Evolutionary conservation across 495 filamentous ascomycete species (phyloP).

Genomic region (Talaromyces adpressus): DNA sequence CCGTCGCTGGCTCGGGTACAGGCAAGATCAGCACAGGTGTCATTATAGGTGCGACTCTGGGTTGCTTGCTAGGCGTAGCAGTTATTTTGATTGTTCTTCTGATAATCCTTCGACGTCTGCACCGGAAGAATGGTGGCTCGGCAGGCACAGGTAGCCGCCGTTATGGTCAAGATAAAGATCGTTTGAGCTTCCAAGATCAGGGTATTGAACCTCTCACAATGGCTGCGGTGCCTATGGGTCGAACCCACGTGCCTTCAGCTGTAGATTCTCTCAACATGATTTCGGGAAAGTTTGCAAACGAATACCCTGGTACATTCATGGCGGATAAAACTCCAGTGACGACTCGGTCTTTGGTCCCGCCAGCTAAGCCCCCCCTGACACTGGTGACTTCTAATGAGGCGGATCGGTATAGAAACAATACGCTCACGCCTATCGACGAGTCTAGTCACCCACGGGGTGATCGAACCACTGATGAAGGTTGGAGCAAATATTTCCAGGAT

Average conservation of each 20-base stretch:
- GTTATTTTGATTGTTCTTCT: slow-evolving; percentile 62
- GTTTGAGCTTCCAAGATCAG: slow-evolving; percentile 58
- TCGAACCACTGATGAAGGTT: slow-evolving; percentile 49
- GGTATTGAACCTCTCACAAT: slow-evolving; percentile 46
- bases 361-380: neutral
- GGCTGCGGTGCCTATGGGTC: slow-evolving; percentile 37
- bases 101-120: slow-evolving; percentile 57
- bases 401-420: neutral
- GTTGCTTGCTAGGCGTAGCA: slow-evolving; percentile 65
- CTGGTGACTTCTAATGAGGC: neutral
- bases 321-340: slow-evolving; percentile 14
- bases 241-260: slow-evolving; percentile 37
- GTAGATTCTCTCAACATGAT: slow-evolving; percentile 37
- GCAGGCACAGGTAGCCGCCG: slow-evolving; percentile 43
- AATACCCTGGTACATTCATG: slow-evolving; percentile 23
- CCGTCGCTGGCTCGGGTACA: slow-evolving; percentile 22
- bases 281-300: slow-evolving; percentile 30
- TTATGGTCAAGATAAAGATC: slow-evolving; percentile 49
- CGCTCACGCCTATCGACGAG: neutral
- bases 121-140: slow-evolving; percentile 45
- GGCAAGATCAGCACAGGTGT: slow-evolving; percentile 37
- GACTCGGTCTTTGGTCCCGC: slow-evolving; percentile 5
- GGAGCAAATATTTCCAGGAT: slow-evolving; percentile 54
- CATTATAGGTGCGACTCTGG: slow-evolving; percentile 75
- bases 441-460: slow-evolving; percentile 24